These are phyloP conservation scores for Phyllosticta ampelicida DNA, from an alignment of 2,329 filamentous ascomycete species.

Conservation along the genomic window DNA sequence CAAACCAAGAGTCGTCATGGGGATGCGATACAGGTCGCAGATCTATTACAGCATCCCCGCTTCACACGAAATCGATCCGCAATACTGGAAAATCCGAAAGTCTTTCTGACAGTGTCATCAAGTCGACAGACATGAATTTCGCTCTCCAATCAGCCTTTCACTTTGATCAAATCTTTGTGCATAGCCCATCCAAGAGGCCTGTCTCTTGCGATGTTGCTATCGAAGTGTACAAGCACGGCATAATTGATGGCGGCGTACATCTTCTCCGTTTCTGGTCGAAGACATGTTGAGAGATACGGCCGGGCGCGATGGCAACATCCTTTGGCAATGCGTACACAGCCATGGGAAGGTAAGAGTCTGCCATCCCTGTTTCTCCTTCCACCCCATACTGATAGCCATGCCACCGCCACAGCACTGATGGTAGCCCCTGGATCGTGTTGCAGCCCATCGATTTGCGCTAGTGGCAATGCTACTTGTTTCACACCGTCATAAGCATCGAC, in stretches of 20 bases:
- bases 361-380: no score
- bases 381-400: neutral
- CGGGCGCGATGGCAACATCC: neutral
- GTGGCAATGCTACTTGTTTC: conserved; percentile 14
- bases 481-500: conserved; percentile 10
- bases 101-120: neutral
- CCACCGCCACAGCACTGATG: conserved; percentile 11
- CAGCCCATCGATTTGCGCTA: conserved; percentile 9
- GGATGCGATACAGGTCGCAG: neutral
- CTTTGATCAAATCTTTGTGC: neutral
- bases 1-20: no score
- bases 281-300: neutral
- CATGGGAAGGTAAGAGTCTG: neutral
- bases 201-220: neutral
- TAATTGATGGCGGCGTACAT: neutral
- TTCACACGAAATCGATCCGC: neutral
- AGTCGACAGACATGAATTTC: neutral
- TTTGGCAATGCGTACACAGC: neutral
- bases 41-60: neutral
- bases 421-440: conserved; percentile 2
- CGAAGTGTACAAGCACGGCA: neutral
- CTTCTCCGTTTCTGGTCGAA: neutral
- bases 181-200: neutral
- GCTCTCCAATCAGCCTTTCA: neutral
- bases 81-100: neutral